Base-by-base conservation (phyloP, 176 grass and related monocot genomes). In the Ensete glaucum region DNA sequence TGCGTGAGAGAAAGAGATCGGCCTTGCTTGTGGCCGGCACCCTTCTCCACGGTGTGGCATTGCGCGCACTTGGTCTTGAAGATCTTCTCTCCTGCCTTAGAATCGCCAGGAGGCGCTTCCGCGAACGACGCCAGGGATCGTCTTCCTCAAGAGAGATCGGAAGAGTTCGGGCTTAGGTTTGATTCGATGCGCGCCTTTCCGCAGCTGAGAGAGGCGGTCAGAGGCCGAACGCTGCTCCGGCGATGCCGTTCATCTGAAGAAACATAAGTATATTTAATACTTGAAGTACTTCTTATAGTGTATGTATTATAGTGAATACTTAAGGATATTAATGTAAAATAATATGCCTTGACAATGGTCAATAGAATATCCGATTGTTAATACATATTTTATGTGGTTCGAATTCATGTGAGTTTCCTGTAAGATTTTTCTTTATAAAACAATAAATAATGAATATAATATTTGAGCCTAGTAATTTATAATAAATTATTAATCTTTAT, bases 31-130 rank as follows among this genome's bases (percentile, higher is more conserved):
- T 96, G 92, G 13, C 84, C 89, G 66, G 88, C 92, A n/a, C 92
- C 92, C 43, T 88, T 86, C 15, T 96, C 92, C 43, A 96, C 92
- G 54, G 92, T 96, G 81, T 96, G 92, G 89, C 92, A 96, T 82
- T 96, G 92, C 3, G 89, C 92, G 67, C 92, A 96, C 82, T 96
- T 96, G 29, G 87, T 96, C 82, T 86, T 88, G 89, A 96, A 96
- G 82, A 96, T 96, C 92, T 96, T 96, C 78, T 96, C 84, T 79
- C 92, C 92, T 59, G 74, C 60, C 68, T 86, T 84, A 50, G 79
- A 8, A 75, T 89, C 77, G 2, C 92, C 92, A 0, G 75, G 84
- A 1, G 92, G 92, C 52, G 92, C 92, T 62, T 87, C 84, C 34
- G 74, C 70, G 29, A 96, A 96, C n/a, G 92, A 88, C 59, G 92